Evolutionary conservation across 805 yeast species (phyloP), one percentile per base, ranked within the genome.

Genomic region (Wilhelminamyces savonicus): DNA sequence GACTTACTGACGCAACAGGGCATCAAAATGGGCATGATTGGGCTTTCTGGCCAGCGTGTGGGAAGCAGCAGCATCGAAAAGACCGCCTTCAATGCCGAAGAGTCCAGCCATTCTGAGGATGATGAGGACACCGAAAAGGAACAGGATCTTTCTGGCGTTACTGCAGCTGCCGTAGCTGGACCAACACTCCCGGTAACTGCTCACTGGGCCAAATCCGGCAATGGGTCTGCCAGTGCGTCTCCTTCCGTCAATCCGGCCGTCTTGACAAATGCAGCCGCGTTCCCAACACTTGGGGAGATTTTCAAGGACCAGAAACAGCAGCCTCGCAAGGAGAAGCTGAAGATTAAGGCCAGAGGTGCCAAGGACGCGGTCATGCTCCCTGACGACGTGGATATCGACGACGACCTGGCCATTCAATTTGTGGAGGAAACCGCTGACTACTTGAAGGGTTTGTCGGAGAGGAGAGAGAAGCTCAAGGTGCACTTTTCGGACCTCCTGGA

Each of bases 1-100:
- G 94, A 84, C 49, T 66, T 84, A 47, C 77, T 87, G 4, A 82
- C 92, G 3, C 81, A 83, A 52, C 78, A 76, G 42, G 76, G 78
- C 44, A 66, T 74, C 40, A 76, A 72, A 46, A 74, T 74, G 71
- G 62, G 67, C 28, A 62, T 59, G 65, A 56, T 59, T 47, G 66
- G 64, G 9, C 42, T 52, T 43, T 28, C 40, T 4, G 40, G 40
- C 13, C 30, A 34, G 12, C 31, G 38, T 49, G 27, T 19, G 21
- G 35, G 36, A 18, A 41, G 49, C 27, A 37, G 35, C 23, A 24
- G 18, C 18, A 8, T 8, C 11, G 12, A 7, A 7, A 22, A 8
- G 8, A 12, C 12, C 8, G 12, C 16, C 13, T 13, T 9, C 23
- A n/a, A 20, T 24, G n/a, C n/a, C n/a, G n/a, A n/a, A n/a, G n/a